Percentiles rank a stretch among this genome's conserved stretches.
phyloP scores from a whole-genome alignment of 805 yeast genomes.

The Candida alai region DNA sequence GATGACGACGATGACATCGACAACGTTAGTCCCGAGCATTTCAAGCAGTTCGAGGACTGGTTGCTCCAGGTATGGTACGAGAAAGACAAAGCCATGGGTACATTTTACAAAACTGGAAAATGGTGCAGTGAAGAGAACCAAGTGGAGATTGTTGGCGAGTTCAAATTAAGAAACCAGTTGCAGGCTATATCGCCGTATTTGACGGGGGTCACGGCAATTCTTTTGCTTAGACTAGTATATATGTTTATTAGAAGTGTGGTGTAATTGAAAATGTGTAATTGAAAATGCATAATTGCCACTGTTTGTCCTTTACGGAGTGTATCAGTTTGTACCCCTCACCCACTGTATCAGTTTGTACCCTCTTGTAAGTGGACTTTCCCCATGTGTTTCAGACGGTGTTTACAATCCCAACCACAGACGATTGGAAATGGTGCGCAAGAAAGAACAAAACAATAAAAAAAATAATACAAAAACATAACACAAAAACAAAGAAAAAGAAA shows the following conservation, averaged over 20 bases:
- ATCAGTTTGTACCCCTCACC: no score
- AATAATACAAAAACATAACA: no score
- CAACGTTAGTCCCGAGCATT: slow-evolving; percentile 37
- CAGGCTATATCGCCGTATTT: slow-evolving; percentile 15
- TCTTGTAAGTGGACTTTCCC: no score
- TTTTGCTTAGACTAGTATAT: slow-evolving; percentile 8
- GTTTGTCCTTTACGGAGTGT: no score
- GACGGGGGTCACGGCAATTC: slow-evolving; percentile 7
- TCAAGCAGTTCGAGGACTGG: slow-evolving; percentile 68
- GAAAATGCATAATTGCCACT: no score
- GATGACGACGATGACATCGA: slow-evolving; percentile 36
- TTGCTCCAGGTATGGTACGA: slow-evolving; percentile 65
- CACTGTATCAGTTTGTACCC: no score
- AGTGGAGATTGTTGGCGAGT: slow-evolving; percentile 22
- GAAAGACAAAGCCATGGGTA: slow-evolving; percentile 71
- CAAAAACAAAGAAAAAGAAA: no score
- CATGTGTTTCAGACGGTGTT: no score
- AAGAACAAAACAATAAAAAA: no score
- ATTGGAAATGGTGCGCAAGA: no score
- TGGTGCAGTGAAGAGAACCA: slow-evolving; percentile 16
- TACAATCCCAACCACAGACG: no score
- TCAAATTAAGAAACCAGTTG: slow-evolving; percentile 18
- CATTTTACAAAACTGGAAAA: slow-evolving; percentile 58
- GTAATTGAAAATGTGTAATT: no score
- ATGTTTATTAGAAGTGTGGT: slow-evolving; percentile 4